phyloP scores from a whole-genome alignment of 345 rosid species.

The Microcos paniculata region DNA sequence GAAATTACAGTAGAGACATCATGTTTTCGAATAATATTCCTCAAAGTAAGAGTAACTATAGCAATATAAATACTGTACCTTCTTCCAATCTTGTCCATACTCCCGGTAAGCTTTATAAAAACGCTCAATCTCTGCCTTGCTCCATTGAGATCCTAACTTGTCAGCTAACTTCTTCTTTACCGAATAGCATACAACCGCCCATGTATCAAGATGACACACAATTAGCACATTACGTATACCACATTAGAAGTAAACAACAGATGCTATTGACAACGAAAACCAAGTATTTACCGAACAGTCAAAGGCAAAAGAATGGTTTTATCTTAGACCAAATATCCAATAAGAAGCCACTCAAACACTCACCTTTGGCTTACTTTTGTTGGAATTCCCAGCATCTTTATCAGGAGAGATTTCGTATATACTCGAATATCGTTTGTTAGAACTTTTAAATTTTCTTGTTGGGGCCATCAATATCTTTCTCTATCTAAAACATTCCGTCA shows the following conservation, averaged over 20 bases:
- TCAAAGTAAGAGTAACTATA: not conserved
- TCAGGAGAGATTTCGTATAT: conserved; percentile 59
- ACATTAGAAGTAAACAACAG: not conserved
- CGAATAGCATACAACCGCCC: conserved; percentile 20
- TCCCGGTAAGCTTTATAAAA: conserved; percentile 86
- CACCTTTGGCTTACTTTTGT: conserved; percentile 62
- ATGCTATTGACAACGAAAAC: not conserved
- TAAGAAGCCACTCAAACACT: conserved; percentile 24
- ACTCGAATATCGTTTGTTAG: conserved; percentile 59
- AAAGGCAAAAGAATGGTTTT: not conserved
- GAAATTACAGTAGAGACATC: not conserved
- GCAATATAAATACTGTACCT: conserved; percentile 40
- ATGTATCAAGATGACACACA: conserved; percentile 16
- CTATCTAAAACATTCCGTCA: conserved; percentile 28
- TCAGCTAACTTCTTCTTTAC: conserved; percentile 80
- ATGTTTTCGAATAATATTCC: not conserved
- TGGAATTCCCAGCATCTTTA: conserved; percentile 54
- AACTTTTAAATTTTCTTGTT: conserved; percentile 70
- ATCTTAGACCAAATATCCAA: not conserved
- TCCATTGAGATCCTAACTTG: conserved; percentile 93
- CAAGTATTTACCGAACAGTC: not conserved
- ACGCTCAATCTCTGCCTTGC: conserved; percentile 71
- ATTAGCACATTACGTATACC: not conserved
- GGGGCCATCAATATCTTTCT: conserved; percentile 61
- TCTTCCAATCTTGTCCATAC: conserved; percentile 90